Percentiles rank a stretch among this genome's conserved stretches.
These are phyloP conservation scores for Torulaspora microellipsoides DNA, from an alignment of 805 yeast species.

Conservation along the genomic window DNA sequence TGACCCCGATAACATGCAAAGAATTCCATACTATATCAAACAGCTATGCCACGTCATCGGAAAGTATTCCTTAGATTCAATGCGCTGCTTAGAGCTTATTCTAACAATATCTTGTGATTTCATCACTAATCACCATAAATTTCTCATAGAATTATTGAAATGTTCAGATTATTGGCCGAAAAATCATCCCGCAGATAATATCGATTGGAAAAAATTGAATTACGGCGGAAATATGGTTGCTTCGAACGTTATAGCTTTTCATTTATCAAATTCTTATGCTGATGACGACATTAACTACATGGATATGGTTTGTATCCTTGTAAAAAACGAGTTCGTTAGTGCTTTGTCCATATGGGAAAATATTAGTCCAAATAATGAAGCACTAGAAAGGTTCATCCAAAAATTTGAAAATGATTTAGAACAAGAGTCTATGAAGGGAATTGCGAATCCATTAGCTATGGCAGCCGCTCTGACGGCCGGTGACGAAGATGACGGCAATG, in stretches of 20 bases:
- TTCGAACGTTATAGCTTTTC: conserved; percentile 49
- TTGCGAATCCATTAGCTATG: conserved; percentile 75
- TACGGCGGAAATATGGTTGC: conserved; percentile 54
- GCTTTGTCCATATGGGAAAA: conserved; percentile 57
- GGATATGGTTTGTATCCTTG: conserved; percentile 49
- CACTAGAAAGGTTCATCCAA: conserved; percentile 41
- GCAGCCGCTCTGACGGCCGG: conserved; percentile 80
- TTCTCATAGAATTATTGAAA: conserved; percentile 48
- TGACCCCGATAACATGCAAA: conserved; percentile 39
- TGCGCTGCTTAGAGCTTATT: conserved; percentile 59
- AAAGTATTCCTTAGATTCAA: conserved; percentile 70
- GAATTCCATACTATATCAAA: conserved; percentile 43
- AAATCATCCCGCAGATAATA: conserved; percentile 30
- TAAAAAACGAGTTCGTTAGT: conserved; percentile 62
- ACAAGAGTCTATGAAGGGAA: conserved; percentile 54
- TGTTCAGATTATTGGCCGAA: conserved; percentile 67
- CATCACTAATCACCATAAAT: conserved; percentile 41
- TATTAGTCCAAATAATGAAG: conserved; percentile 49
- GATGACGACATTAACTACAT: conserved; percentile 32
- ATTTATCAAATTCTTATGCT: conserved; percentile 23
- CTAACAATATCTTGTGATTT: conserved; percentile 48
- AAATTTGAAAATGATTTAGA: conserved; percentile 46
- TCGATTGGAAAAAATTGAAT: conserved; percentile 34
- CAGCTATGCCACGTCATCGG: conserved; percentile 60
- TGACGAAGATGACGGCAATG: conserved; percentile 45